phyloP scores from a whole-genome alignment of 192 early-diverging fungal species.

The Phycomyces nitens region DNA sequence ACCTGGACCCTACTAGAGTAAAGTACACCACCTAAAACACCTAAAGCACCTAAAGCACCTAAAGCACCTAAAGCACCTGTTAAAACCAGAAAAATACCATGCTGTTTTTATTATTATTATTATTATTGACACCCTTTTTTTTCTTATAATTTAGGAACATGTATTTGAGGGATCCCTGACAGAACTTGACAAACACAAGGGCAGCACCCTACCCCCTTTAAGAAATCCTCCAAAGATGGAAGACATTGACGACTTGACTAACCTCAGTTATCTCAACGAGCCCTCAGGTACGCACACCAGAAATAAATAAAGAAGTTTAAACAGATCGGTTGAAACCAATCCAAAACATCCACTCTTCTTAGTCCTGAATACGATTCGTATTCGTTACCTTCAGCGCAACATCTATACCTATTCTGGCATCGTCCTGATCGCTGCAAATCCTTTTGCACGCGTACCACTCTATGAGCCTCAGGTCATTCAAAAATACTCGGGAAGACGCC shows the following conservation, averaged over 20 bases:
- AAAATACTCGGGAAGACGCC: slow-evolving; percentile 88
- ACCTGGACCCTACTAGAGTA: slow-evolving; percentile 30
- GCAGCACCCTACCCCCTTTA: slow-evolving; percentile 79
- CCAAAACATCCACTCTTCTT: not conserved
- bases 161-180: slow-evolving; percentile 67
- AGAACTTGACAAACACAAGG: slow-evolving; percentile 66
- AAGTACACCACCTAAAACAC: not conserved
- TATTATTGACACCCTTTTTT: not conserved
- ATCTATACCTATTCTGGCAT: slow-evolving; percentile 99
- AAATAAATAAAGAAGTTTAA: not conserved
- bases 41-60: not conserved
- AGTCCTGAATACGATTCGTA: slow-evolving; percentile 90
- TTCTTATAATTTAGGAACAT: slow-evolving; percentile 64
- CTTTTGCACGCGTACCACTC: slow-evolving; percentile 81
- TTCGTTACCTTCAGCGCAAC: slow-evolving; percentile 86
- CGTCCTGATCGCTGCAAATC: slow-evolving; percentile 96
- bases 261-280: slow-evolving; percentile 93
- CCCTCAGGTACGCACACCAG: slow-evolving; percentile 52
- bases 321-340: not conserved
- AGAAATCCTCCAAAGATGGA: slow-evolving; percentile 91
- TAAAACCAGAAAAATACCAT: too few species aligned
- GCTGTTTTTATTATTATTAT: too few species aligned
- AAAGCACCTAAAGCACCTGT: too few species aligned
- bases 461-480: slow-evolving; percentile 92
- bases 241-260: slow-evolving; percentile 87